Percentiles rank a stretch among this genome's conserved stretches.
Evolutionary conservation across 495 filamentous ascomycete genomes (phyloP).

Genomic region (Penicillium arizonense): DNA sequence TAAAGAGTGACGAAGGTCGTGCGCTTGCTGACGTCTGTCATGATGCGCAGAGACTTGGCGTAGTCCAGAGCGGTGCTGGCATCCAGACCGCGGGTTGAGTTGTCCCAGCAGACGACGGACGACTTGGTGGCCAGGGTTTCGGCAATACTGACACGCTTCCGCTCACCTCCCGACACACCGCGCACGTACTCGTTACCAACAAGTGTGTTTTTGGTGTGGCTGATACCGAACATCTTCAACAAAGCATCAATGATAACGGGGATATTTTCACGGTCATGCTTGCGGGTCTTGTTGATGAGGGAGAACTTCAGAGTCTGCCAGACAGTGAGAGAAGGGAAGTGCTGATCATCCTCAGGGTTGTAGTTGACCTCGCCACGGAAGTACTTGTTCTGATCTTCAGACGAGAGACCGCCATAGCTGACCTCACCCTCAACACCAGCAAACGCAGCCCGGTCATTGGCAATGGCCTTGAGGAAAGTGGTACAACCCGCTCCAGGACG

Average conservation of each 20-base stretch:
- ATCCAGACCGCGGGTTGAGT: slow-evolving; percentile 79
- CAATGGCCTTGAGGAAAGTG: slow-evolving; percentile 75
- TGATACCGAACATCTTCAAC: slow-evolving; percentile 73
- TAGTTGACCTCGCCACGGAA: slow-evolving; percentile 83
- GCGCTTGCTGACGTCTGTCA: slow-evolving; percentile 78
- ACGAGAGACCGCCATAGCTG: slow-evolving; percentile 72
- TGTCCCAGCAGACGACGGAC: slow-evolving; percentile 66
- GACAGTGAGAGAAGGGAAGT: slow-evolving; percentile 76
- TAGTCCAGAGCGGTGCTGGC: slow-evolving; percentile 79
- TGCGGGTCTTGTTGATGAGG: slow-evolving; percentile 79
- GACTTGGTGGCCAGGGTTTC: slow-evolving; percentile 68
- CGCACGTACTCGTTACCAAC: slow-evolving; percentile 85
- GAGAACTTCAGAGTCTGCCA: slow-evolving; percentile 82
- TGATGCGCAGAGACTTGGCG: slow-evolving; percentile 71
- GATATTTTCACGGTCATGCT: slow-evolving; percentile 63
- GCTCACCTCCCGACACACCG: slow-evolving; percentile 69
- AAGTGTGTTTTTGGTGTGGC: slow-evolving; percentile 75
- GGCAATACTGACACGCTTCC: slow-evolving; percentile 70
- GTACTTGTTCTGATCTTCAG: slow-evolving; percentile 62
- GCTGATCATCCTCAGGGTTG: slow-evolving; percentile 78
- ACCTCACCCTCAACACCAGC: slow-evolving; percentile 70
- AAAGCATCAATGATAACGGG: slow-evolving; percentile 63
- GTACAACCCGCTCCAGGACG: slow-evolving; percentile 78
- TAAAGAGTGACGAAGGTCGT: slow-evolving; percentile 84
- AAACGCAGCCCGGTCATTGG: slow-evolving; percentile 66